Conservation (phyloP, 208 protist species). For the Trypanosoma platydactyli region DNA sequence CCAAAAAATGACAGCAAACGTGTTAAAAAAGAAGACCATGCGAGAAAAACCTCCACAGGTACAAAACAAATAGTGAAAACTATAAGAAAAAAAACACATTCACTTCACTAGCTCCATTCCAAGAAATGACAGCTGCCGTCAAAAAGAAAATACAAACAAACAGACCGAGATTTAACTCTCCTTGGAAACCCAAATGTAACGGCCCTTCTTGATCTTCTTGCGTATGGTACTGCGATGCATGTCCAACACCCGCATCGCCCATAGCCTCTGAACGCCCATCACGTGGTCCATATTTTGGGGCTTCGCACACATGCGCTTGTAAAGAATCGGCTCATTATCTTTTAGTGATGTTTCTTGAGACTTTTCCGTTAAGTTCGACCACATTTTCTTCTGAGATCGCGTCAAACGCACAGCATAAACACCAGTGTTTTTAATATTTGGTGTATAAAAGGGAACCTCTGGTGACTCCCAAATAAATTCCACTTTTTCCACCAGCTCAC, state of each 20-base stretch:
- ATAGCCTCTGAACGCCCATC: conserved; percentile 2
- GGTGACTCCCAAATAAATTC: conserved; percentile 18
- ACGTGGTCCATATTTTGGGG: not conserved
- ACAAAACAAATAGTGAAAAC: no score
- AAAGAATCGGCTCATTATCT: conserved; percentile 5
- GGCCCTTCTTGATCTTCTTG: conserved; percentile 1
- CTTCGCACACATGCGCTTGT: conserved; percentile 15
- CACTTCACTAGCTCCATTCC: not conserved
- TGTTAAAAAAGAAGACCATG: no score
- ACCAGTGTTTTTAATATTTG: conserved; percentile 8
- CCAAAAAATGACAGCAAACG: no score
- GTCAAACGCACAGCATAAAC: conserved; percentile 21
- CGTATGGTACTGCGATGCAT: conserved; percentile 6
- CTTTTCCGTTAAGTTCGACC: not conserved
- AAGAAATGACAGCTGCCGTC: not conserved
- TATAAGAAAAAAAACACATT: conserved; percentile 4
- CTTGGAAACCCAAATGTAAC: conserved; percentile 13
- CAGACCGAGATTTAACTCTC: not conserved
- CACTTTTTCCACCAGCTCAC: conserved; percentile 9
- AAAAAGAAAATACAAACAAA: not conserved
- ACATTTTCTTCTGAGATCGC: conserved; percentile 3
- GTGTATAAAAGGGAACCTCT: conserved; percentile 18
- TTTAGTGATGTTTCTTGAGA: not conserved
- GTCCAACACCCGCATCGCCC: conserved; percentile 3
- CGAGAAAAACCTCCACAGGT: no score